Evolutionary conservation across 2,329 filamentous ascomycete genomes (phyloP).

Genomic region (Colletotrichum neosansevieriae): DNA sequence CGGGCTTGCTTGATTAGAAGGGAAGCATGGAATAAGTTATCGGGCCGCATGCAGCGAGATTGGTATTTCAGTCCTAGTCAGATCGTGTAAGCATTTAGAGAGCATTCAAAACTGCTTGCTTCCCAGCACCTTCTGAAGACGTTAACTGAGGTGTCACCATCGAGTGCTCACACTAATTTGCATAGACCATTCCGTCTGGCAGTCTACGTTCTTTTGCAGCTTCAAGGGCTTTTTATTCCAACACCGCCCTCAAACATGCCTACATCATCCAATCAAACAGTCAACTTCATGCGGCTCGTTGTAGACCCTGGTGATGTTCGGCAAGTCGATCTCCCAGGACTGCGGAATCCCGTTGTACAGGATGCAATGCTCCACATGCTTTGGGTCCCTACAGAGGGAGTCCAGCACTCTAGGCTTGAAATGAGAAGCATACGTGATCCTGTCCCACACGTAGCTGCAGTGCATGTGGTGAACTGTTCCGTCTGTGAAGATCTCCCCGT

Average conservation of each 20-base stretch:
- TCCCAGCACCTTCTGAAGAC: too few species aligned
- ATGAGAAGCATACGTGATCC: conserved; percentile 32
- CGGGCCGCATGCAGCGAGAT: background rate
- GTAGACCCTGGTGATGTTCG: conserved; percentile 29
- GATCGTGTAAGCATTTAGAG: too few species aligned
- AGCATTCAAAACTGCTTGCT: too few species aligned
- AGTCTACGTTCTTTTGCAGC: too few species aligned
- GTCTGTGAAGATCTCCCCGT: conserved; percentile 32
- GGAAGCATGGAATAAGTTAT: background rate
- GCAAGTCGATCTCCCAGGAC: conserved; percentile 34
- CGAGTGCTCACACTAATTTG: too few species aligned
- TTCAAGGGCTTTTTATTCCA: too few species aligned
- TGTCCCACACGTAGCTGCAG: conserved; percentile 35
- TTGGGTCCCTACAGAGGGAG: conserved; percentile 30
- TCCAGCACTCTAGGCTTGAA: conserved; percentile 27
- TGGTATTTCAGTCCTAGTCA: background rate
- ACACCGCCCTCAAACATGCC: too few species aligned
- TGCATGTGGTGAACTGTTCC: conserved; percentile 33
- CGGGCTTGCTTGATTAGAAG: conserved; percentile 17
- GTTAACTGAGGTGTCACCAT: too few species aligned
- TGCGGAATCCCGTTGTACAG: conserved; percentile 31
- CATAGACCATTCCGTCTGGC: too few species aligned
- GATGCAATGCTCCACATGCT: conserved; percentile 32
- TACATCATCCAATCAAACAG: conserved; percentile 19
- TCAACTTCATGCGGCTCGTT: conserved; percentile 32